A percentile compares a stretch with the other conserved stretches of the same genome.
Conservation (phyloP, 2,329 filamentous ascomycete genomes). For the Monosporascus sp. region DNA sequence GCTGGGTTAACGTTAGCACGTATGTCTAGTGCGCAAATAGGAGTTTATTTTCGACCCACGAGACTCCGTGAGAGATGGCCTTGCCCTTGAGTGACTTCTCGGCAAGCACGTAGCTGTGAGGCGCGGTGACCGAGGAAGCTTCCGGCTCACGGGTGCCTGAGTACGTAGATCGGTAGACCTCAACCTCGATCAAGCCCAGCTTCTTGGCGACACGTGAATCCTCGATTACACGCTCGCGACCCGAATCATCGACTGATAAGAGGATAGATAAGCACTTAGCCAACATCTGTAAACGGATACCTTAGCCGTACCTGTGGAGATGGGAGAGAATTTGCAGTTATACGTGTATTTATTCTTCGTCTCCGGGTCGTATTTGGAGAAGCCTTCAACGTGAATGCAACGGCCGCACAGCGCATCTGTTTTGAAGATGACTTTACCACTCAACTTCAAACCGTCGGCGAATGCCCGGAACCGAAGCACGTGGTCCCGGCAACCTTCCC, state of each 20-base stretch:
- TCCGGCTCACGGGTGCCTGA: not conserved
- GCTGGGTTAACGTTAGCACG: conserved; percentile 1
- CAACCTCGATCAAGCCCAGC: conserved; percentile 22
- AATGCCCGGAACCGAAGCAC: conserved; percentile 3
- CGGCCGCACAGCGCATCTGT: not conserved
- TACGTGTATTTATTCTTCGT: conserved; percentile 7
- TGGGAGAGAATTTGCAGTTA: conserved; percentile 18
- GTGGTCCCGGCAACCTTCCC: conserved; percentile 11
- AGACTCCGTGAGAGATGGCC: conserved; percentile 26
- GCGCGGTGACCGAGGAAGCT: not conserved
- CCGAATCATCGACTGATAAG: conserved; percentile 13
- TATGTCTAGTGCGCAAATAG: not conserved
- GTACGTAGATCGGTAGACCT: conserved; percentile 6
- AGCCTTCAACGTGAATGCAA: not conserved
- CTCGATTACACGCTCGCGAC: conserved; percentile 12
- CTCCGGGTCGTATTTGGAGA: not conserved
- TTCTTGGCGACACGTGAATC: conserved; percentile 14
- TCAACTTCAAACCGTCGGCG: conserved; percentile 17
- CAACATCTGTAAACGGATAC: no score
- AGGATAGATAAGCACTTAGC: not conserved
- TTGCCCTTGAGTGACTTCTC: conserved; percentile 28
- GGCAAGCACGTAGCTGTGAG: conserved; percentile 14
- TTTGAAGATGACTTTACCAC: not conserved
- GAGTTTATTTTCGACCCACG: conserved; percentile 11
- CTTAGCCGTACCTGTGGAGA: conserved; percentile 18